Percentiles rank a stretch among this genome's conserved stretches.
phyloP scores from a whole-genome alignment of 345 rosid genomes.

The Eucalyptus coolabah region DNA sequence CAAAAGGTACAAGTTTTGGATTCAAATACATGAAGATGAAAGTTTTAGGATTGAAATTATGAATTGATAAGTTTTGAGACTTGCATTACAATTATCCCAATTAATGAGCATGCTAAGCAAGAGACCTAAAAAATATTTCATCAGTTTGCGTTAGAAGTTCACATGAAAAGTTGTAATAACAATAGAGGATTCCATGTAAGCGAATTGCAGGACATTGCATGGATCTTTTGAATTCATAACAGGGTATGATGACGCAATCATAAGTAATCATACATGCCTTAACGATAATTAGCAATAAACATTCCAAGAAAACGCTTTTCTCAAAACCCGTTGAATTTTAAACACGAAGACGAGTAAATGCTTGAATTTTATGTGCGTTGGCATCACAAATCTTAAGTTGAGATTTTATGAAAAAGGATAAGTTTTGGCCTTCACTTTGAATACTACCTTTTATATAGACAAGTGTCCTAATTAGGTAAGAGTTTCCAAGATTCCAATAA shows the following conservation, averaged over 20 bases:
- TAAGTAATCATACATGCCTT: not conserved
- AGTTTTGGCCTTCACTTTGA: not conserved
- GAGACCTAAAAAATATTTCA: not conserved
- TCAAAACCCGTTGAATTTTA: not conserved
- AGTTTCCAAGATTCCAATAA: not conserved
- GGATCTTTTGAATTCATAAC: not conserved
- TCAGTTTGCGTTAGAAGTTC: not conserved
- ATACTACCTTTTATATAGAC: not conserved
- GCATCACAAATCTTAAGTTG: not conserved
- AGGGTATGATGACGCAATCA: not conserved
- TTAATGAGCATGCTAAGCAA: not conserved
- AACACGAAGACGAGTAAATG: not conserved
- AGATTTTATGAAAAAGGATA: not conserved
- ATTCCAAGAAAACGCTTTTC: not conserved
- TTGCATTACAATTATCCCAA: not conserved
- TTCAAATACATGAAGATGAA: not conserved
- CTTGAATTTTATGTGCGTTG: not conserved
- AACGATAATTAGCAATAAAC: not conserved
- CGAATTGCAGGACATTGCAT: not conserved
- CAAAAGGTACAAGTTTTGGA: not conserved
- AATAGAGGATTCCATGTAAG: not conserved
- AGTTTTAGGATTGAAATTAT: not conserved
- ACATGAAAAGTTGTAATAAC: not conserved
- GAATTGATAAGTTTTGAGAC: not conserved
- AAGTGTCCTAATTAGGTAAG: not conserved